Evolutionary conservation across 129 eudicot genomes (phyloP), one percentile per base, ranked within the genome.

Genomic region (Flaveria trinervia): DNA sequence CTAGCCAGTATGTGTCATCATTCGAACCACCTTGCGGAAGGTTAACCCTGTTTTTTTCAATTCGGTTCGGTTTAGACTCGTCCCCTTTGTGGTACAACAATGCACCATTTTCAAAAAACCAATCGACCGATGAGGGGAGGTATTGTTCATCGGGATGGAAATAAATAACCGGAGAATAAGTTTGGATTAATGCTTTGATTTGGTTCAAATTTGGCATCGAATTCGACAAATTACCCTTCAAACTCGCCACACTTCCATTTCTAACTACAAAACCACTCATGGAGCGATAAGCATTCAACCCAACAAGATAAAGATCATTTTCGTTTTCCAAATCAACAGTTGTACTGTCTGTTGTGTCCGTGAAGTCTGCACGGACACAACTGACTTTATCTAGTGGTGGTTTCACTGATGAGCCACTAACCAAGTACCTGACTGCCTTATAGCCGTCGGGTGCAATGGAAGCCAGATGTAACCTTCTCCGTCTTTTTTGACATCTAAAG

Each of bases 401-500:
- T 46, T 64, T 64, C 23, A 36, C 20, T 14, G 46, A 7, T 15
- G 69, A 64, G 69, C 69, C 45, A 33, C 46, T 64, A 15, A 64
- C 46, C 33, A 64, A 8, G 17, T 64, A 30, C 46, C 69, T 46
- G 5, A 64, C 23, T 0, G 46, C 69, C 46, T 64, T 64, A 33
- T 64, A 64, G 12, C 69, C 69, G 1, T 64, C 46, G 20, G 69
- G 69, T 64, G 69, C 23, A 64, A 4, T 64, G 69, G 69, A 30
- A 64, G 46, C 73, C 73, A 68, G 18, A 68, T 68, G 73, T 68
- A 68, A 43, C 54, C 73, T 45, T 44, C 73, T 41, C 73, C 73
- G 20, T 68, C 73, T 68, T 45, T 68, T 46, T 68, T 43, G 16
- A 45, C 44, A 11, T 68, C 56, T 44, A 68, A 44, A 20, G 56